Percentiles rank a stretch among this genome's conserved stretches.
phyloP scores from a whole-genome alignment of 768 basidiomycete genomes.

The Tulasnella sp. region DNA sequence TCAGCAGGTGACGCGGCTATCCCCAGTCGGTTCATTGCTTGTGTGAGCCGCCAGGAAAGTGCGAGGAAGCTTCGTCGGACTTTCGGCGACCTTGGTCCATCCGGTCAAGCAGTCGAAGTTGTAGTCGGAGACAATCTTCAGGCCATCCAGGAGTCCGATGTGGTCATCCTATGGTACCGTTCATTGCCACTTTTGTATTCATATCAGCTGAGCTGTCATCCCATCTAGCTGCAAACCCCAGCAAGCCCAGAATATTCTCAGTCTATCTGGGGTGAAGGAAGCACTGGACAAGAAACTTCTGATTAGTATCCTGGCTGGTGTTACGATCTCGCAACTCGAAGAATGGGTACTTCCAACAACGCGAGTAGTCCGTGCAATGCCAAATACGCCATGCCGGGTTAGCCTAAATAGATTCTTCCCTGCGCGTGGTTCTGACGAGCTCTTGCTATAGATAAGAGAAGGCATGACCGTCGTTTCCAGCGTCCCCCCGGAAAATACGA shows the following conservation, averaged over 20 bases:
- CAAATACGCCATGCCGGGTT: slow-evolving; percentile 96
- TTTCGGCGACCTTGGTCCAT: slow-evolving; percentile 58
- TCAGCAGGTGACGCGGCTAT: slow-evolving; percentile 61
- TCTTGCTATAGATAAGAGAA: slow-evolving; percentile 78
- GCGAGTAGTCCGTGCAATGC: slow-evolving; percentile 93
- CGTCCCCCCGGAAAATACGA: slow-evolving; percentile 50
- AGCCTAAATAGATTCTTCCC: slow-evolving; percentile 38
- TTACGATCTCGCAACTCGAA: slow-evolving; percentile 80
- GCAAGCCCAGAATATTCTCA: slow-evolving; percentile 72
- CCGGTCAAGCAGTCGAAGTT: slow-evolving; percentile 70
- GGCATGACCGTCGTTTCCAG: slow-evolving; percentile 96
- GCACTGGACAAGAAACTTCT: slow-evolving; percentile 88
- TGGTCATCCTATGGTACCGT: slow-evolving; percentile 83
- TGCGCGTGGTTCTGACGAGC: neutral
- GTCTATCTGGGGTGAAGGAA: slow-evolving; percentile 73
- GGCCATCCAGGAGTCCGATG: slow-evolving; percentile 75
- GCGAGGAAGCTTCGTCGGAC: slow-evolving; percentile 64
- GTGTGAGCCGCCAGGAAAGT: slow-evolving; percentile 78
- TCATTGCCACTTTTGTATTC: neutral
- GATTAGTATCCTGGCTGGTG: slow-evolving; percentile 97
- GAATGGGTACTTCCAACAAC: slow-evolving; percentile 76
- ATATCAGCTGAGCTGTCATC: neutral
- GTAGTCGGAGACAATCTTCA: slow-evolving; percentile 68
- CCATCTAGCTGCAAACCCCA: slow-evolving; percentile 87
- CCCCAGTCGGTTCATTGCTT: slow-evolving; percentile 82